Evolutionary conservation across 352 stramenopile species (phyloP), one percentile per base, ranked within the genome.

Genomic region (Phytopythium chamaehyphon): DNA sequence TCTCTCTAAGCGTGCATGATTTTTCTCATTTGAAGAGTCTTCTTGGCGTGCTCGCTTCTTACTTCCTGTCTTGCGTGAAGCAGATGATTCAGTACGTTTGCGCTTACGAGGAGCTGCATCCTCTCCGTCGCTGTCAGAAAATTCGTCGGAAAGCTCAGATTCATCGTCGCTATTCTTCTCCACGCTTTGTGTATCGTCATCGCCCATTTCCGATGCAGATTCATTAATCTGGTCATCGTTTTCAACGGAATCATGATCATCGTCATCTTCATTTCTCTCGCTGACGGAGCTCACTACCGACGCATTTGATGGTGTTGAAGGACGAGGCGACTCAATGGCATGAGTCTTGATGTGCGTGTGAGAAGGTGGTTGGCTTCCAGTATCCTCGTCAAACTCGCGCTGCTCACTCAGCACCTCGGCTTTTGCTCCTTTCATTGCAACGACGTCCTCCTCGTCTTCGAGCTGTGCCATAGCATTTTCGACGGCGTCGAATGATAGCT

Each of bases 361-460:
- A n/a, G 64, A 48, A 11, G 63, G 40, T 39, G 57, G 10, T 9
- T 33, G 28, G 28, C 12, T 33, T 16, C 46, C 61, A 31, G 19
- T 39, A 7, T 88, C 73, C 49, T 88, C 72, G 12, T 88, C 72
- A 54, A 88, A 92, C 47, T 90, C 78, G 0, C 66, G 54, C 28
- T 82, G 65, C 54, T 88, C 77, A 14, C 66, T 67, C 35, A 82
- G 28, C 44, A 74, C 70, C 47, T 90, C 77, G 2, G 76, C 75
- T 26, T 71, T 59, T 16, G 79, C 90, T 11, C 79, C 94, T 37
- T 87, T 73, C 75, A 98, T 96, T 2, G 93, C 95, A 11, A 87
- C 80, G 7, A 98, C 93, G 63, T 98, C 95, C 47, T 97, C 93
- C 49, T 96, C 90, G 60, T 99, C 96, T 71, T 99, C 96, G 6